Base-by-base conservation (phyloP, 305 asterid genomes). In the Fraxinus platypoda region DNA sequence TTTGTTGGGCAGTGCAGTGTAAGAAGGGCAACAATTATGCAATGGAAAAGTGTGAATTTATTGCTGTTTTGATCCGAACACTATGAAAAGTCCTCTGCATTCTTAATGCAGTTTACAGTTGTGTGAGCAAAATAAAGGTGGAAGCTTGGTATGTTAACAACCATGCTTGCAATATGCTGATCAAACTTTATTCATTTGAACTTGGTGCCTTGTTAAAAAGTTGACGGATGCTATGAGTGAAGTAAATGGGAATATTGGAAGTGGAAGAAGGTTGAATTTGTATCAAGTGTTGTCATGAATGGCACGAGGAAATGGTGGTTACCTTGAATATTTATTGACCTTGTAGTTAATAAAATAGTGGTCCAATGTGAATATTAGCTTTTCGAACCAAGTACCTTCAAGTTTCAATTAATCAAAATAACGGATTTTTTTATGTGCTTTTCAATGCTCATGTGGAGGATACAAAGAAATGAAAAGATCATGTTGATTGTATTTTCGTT, bases 401-500 rank as follows among this genome's bases (percentile, higher is more conserved):
- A 76, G 35, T 35, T n/a, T 43, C 38, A 72, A 15, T 4, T 21
- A 30, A 26, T 66, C n/a, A 6, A 79, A 41, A 43, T 49, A 23
- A 26, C 26, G 13, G 28, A 1, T 59, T 72, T 59, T 46, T 46
- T 75, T 37, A 2, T 26, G 35, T 79, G 54, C 28, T 46, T 80
- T 74, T 78, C 79, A 30, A 12, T 21, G 2, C 76, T 66, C 9
- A 33, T 68, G 33, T n/a, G 35, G 23, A 80, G 46, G 41, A 43
- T 76, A 34, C 43, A 59, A 59, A 21, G 57, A 41, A 59, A 77
- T 33, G 74, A 75, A 73, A 70, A 81, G 64, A 82, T 31, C 75
- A 8, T 52, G 81, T 68, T 76, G 82, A 76, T 83, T 81, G 83
- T 64, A 34, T 68, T 73, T 76, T 76, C 76, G 77, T 76, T 25